phyloP scores from a whole-genome alignment of 2,329 filamentous ascomycete species.

The Zasmidium cellare region DNA sequence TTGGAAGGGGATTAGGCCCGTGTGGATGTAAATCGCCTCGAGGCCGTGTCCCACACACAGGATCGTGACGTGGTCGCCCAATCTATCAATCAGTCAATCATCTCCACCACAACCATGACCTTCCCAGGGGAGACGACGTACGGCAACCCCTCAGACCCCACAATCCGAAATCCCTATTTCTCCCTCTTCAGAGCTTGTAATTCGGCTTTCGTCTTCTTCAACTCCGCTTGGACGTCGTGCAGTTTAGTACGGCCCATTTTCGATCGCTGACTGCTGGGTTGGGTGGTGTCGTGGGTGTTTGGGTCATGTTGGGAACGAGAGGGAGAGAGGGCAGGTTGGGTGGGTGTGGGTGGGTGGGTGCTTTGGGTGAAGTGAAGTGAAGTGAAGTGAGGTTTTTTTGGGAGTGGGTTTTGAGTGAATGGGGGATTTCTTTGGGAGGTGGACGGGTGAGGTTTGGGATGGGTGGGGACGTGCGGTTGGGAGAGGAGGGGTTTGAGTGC shows the following conservation, averaged over 20 bases:
- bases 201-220: not conserved
- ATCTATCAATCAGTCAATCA: conserved; percentile 7
- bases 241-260: not conserved
- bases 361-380: no score
- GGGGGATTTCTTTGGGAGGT: no score
- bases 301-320: no score
- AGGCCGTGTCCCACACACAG: conserved; percentile 19
- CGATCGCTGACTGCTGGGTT: not conserved
- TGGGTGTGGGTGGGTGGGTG: no score
- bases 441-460: no score
- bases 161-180: not conserved
- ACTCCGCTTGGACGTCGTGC: not conserved
- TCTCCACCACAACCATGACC: not conserved
- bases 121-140: not conserved
- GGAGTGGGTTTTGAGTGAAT: no score
- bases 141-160: conserved; percentile 7
- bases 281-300: not conserved
- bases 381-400: no score
- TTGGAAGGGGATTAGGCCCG: conserved; percentile 7
- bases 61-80: conserved; percentile 20
- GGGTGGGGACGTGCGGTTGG: no score
- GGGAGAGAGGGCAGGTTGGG: no score
- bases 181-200: not conserved
- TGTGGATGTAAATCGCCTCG: conserved; percentile 17
- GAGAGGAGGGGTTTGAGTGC: no score